Evolutionary conservation across 306 rosid genomes (phyloP), one percentile per base, ranked within the genome.

Genomic region (Castanea crenata): DNA sequence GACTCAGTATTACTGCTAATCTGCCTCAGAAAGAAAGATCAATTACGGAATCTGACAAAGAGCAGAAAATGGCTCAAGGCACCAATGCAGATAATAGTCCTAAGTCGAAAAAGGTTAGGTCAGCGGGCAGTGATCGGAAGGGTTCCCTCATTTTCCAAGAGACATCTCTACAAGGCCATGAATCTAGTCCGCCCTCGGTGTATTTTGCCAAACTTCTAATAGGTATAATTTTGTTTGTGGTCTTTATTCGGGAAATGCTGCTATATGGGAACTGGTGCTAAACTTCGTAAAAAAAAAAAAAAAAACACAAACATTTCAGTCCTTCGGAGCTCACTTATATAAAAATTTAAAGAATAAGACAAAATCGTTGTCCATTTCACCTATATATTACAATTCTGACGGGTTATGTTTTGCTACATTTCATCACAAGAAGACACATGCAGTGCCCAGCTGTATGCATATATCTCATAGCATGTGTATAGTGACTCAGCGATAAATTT

Each of bases 171-270:
- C 23, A 75, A 20, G 74, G 74, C 78, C 73, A 75, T 55, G 76
- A 73, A 62, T 75, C 81, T 25, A 73, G 71, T 64, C 86, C 91
- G 0, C 93, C 73, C 1, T 71, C 79, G 0, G 90, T 79, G 25
- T 85, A 83, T 79, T 44, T 76, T 25, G 62, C 52, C 31, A 81
- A 85, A 34, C 56, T 65, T 19, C 16, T 83, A 21, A 4, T 80
- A 2, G 89, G 88, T 55, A 13, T 59, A 38, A 0, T 76, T 44
- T 58, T 91, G 83, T 74, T 89, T 54, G 10, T 63, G 27, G 27
- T 55, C 31, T 38, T 83, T 78, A 78, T 74, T 19, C 58, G 79
- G 80, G 90, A 86, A 13, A 0, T 85, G 16, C 38, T 86, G 68
- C 78, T 75, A 34, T 73, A 54, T 70, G 86, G 83, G 73, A 69